Conservation (phyloP, 495 filamentous ascomycete genomes). For the Geopyxis carbonaria region DNA sequence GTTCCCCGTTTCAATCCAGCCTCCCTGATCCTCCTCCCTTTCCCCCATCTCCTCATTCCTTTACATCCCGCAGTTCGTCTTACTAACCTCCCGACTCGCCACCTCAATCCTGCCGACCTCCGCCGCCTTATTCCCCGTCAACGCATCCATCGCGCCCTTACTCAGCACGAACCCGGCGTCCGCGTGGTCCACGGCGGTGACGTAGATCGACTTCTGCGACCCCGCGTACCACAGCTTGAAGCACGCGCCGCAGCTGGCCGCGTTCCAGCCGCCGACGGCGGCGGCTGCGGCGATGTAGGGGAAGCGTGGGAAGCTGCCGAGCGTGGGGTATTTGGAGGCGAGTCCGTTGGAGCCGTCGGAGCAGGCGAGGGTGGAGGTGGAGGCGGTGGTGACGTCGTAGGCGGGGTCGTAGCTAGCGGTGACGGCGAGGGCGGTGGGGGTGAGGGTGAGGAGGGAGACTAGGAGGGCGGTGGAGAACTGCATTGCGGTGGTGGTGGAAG, state of each 20-base stretch:
- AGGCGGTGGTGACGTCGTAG: slow-evolving; percentile 37
- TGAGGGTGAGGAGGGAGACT: slow-evolving; percentile 27
- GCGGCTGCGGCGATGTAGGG: slow-evolving; percentile 45
- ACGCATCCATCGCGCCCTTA: slow-evolving; percentile 40
- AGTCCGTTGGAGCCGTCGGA: slow-evolving; percentile 44
- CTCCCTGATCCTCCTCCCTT: too few species aligned
- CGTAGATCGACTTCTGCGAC: slow-evolving; percentile 41
- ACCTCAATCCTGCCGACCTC: slow-evolving; percentile 41
- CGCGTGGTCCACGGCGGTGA: slow-evolving; percentile 51
- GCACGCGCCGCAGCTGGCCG: slow-evolving; percentile 48
- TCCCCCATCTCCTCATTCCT: too few species aligned
- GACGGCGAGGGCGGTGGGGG: slow-evolving; percentile 6
- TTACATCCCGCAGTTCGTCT: too few species aligned
- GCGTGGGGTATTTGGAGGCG: slow-evolving; percentile 28
- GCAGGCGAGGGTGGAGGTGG: slow-evolving; percentile 36
- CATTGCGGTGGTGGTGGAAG: too few species aligned
- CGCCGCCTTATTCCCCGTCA: slow-evolving; percentile 42
- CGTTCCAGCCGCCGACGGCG: slow-evolving; percentile 43
- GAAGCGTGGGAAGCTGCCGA: slow-evolving; percentile 35
- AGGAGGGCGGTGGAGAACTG: slow-evolving; percentile 30
- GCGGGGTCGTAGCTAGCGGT: slow-evolving; percentile 39
- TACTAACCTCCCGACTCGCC: too few species aligned
- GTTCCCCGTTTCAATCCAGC: too few species aligned
- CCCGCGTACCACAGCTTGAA: slow-evolving; percentile 44
- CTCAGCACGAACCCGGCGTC: slow-evolving; percentile 49